These are phyloP conservation scores for Mucor lusitanicus DNA, from an alignment of 371 early-diverging fungal species.

Conservation along the genomic window DNA sequence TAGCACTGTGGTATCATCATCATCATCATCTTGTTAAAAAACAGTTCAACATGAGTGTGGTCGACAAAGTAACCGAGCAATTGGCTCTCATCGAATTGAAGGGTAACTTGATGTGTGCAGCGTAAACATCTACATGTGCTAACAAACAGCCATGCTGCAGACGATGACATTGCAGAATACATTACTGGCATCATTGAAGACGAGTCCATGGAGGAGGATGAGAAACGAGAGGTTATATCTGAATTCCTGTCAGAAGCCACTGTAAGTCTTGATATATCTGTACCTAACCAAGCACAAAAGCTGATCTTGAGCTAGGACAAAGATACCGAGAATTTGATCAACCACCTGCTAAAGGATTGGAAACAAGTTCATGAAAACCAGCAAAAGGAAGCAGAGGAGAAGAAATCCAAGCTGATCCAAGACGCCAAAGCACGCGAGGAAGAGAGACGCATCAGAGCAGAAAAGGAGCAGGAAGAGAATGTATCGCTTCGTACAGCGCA, in stretches of 20 bases:
- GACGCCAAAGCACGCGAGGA: constrained; percentile 38
- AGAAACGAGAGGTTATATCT: constrained; percentile 57
- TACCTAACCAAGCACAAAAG: neutral
- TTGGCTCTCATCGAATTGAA: constrained; percentile 27
- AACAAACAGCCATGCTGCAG: too few species aligned
- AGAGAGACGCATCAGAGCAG: constrained; percentile 18
- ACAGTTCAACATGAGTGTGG: constrained; percentile 13
- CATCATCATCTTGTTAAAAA: too few species aligned
- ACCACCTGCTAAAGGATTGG: constrained; percentile 36
- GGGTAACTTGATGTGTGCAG: constrained; percentile 12
- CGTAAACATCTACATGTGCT: neutral
- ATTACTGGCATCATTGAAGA: constrained; percentile 60
- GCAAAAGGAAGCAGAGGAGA: constrained; percentile 37
- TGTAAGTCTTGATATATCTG: constrained; percentile 16
- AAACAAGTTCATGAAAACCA: constrained; percentile 39
- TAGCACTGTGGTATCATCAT: neutral
- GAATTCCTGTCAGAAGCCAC: constrained; percentile 59
- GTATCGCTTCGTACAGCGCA: constrained; percentile 19
- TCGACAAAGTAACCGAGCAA: constrained; percentile 33
- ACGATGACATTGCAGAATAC: constrained; percentile 55
- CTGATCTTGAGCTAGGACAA: constrained; percentile 28
- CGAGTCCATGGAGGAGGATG: constrained; percentile 54
- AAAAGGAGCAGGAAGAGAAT: constrained; percentile 23
- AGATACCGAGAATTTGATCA: constrained; percentile 38
- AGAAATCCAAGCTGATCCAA: constrained; percentile 37